Evolutionary conservation across 345 rosid genomes (phyloP).

Genomic region (Aquilaria yunnanensis): DNA sequence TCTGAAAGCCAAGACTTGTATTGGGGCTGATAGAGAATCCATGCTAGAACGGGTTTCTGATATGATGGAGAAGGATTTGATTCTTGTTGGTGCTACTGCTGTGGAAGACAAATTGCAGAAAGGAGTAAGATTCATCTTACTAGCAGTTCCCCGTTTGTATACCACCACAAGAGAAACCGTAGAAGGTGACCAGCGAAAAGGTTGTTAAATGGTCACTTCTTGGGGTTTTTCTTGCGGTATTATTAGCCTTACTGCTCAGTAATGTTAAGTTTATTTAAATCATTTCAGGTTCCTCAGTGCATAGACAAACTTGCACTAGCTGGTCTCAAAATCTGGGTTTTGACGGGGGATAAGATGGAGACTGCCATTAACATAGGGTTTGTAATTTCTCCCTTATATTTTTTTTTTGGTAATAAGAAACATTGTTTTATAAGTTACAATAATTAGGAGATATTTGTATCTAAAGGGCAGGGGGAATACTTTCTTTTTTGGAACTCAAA

Average conservation of each 20-base stretch:
- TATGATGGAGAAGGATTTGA: conserved; percentile 64
- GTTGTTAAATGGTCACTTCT: background rate
- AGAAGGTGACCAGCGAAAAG: background rate
- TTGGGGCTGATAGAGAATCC: conserved; percentile 66
- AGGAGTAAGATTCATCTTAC: conserved; percentile 44
- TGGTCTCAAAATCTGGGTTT: conserved; percentile 79
- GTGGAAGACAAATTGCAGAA: conserved; percentile 82
- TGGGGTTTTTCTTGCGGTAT: background rate
- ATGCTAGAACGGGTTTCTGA: conserved; percentile 60
- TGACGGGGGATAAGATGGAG: conserved; percentile 85
- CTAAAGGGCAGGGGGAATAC: no score
- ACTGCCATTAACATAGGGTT: conserved; percentile 87
- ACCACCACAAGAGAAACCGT: background rate
- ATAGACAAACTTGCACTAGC: conserved; percentile 91
- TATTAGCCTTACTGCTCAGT: background rate
- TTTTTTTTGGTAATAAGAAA: background rate
- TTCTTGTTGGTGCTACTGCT: conserved; percentile 61
- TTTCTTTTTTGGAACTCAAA: background rate
- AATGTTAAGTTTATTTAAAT: conserved; percentile 4
- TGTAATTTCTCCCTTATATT: conserved; percentile 3
- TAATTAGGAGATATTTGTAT: background rate
- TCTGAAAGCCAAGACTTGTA: conserved; percentile 49
- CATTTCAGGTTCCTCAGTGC: conserved; percentile 69
- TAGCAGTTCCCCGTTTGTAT: background rate
- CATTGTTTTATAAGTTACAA: background rate